These are phyloP conservation scores for Pseudogymnoascus sp. DNA, from an alignment of 2,329 filamentous ascomycete genomes.

Conservation along the genomic window DNA sequence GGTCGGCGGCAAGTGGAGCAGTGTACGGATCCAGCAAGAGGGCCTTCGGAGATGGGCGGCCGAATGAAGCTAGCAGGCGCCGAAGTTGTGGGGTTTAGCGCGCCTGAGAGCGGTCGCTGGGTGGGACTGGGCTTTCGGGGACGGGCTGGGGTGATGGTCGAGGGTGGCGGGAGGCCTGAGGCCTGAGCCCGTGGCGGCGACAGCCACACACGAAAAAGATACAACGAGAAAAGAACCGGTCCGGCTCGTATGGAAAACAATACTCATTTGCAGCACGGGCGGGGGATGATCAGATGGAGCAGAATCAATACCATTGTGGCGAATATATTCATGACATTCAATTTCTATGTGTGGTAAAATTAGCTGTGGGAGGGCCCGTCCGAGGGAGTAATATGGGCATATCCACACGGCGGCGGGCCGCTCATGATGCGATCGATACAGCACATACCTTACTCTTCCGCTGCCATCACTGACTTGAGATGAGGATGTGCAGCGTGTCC, in stretches of 20 bases:
- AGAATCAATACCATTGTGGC: background rate
- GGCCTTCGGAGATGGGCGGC: conserved; percentile 5
- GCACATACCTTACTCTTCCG: background rate
- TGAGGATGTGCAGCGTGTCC: conserved; percentile 6
- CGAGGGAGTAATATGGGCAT: conserved; percentile 5
- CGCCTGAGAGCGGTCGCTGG: background rate
- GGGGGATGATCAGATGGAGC: background rate
- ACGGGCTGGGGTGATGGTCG: background rate
- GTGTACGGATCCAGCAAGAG: background rate
- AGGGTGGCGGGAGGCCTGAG: conserved; percentile 2
- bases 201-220: conserved; percentile 1
- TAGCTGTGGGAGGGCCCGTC: conserved; percentile 1
- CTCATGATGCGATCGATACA: conserved; percentile 6
- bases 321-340: background rate
- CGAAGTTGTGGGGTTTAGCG: conserved; percentile 8
- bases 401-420: conserved; percentile 7
- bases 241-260: background rate
- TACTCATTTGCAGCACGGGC: background rate
- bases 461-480: conserved; percentile 1
- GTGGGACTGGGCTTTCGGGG: background rate
- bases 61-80: conserved; percentile 4
- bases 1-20: conserved; percentile 1
- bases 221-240: conserved; percentile 2
- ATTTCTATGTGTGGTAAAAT: conserved; percentile 6
- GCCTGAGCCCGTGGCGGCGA: background rate